Evolutionary conservation across 306 rosid species (phyloP).

Genomic region (Vachellia collinsii): DNA sequence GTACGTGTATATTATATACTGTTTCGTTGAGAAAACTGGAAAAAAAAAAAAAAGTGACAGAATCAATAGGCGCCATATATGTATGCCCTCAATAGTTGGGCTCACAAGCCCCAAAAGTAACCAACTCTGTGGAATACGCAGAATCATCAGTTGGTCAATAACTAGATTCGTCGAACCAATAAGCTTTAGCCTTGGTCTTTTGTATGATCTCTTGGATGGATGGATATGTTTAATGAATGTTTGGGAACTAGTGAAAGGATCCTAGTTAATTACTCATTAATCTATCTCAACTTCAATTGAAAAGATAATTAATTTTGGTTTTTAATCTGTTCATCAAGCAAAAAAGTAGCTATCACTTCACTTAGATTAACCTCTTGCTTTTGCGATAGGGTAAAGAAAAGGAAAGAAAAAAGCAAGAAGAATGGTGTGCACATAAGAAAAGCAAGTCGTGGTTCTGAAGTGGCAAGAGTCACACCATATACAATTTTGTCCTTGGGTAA

Average conservation of each 20-base stretch:
- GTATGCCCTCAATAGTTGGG: neutral
- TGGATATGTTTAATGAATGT: neutral
- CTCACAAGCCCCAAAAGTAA: constrained; percentile 1
- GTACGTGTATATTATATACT: neutral
- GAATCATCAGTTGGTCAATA: constrained; percentile 12
- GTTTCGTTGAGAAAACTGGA: neutral
- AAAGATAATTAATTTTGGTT: neutral
- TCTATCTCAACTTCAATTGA: neutral
- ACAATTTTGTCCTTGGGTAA: neutral
- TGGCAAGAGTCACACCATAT: neutral
- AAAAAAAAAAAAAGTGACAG: neutral
- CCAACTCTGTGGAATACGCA: neutral
- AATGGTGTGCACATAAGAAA: neutral
- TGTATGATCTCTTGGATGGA: neutral
- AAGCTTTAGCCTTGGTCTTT: neutral
- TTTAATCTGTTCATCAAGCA: neutral
- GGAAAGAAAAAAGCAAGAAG: neutral
- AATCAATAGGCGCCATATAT: constrained; percentile 1
- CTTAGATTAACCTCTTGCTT: neutral
- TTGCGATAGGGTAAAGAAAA: neutral
- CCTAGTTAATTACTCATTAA: neutral
- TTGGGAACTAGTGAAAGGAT: neutral
- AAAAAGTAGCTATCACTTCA: neutral
- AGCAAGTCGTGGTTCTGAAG: neutral
- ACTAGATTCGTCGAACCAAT: neutral